These are phyloP conservation scores for Ascochyta viciae-villosae DNA, from an alignment of 2,329 filamentous ascomycete genomes.

Conservation along the genomic window DNA sequence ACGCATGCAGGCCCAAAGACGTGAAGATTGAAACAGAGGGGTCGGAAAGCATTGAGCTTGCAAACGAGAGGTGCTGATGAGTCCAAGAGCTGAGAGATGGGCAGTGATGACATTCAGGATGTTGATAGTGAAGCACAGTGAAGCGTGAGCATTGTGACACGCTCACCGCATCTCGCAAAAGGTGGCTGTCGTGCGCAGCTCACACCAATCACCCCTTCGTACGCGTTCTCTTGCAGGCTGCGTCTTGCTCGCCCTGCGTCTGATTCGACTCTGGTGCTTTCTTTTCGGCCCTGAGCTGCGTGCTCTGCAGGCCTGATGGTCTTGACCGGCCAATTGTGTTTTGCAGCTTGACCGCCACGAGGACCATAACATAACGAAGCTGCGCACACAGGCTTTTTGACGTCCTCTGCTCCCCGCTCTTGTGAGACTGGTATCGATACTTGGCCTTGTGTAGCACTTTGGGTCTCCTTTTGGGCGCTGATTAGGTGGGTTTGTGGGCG, in stretches of 20 bases:
- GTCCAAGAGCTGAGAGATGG: not conserved
- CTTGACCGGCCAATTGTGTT: slow-evolving; percentile 11
- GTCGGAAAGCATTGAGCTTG: not conserved
- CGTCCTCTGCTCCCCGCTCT: slow-evolving; percentile 22
- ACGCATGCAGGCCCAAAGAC: slow-evolving; percentile 38
- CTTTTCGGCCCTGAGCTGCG: slow-evolving; percentile 29
- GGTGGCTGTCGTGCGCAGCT: slow-evolving; percentile 27
- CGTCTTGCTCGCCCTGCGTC: slow-evolving; percentile 18
- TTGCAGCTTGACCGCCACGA: slow-evolving; percentile 39
- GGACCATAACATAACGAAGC: slow-evolving; percentile 24
- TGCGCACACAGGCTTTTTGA: slow-evolving; percentile 22
- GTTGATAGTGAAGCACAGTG: slow-evolving; percentile 19
- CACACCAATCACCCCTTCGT: slow-evolving; percentile 27
- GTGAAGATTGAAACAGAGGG: slow-evolving; percentile 7
- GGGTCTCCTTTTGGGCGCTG: slow-evolving; percentile 16
- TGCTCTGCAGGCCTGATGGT: slow-evolving; percentile 26
- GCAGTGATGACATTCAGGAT: slow-evolving; percentile 4
- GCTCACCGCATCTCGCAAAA: slow-evolving; percentile 37
- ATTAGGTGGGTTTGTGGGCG: slow-evolving; percentile 8
- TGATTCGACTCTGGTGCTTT: slow-evolving; percentile 28
- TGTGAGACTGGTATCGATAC: slow-evolving; percentile 23
- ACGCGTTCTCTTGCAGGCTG: slow-evolving; percentile 25
- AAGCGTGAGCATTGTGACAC: slow-evolving; percentile 26
- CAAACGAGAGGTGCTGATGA: not conserved
- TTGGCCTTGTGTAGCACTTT: slow-evolving; percentile 20